Evolutionary conservation across 768 basidiomycete genomes (phyloP), one percentile per base, ranked within the genome.

Genomic region (Tubosaeta brunneosetosa): DNA sequence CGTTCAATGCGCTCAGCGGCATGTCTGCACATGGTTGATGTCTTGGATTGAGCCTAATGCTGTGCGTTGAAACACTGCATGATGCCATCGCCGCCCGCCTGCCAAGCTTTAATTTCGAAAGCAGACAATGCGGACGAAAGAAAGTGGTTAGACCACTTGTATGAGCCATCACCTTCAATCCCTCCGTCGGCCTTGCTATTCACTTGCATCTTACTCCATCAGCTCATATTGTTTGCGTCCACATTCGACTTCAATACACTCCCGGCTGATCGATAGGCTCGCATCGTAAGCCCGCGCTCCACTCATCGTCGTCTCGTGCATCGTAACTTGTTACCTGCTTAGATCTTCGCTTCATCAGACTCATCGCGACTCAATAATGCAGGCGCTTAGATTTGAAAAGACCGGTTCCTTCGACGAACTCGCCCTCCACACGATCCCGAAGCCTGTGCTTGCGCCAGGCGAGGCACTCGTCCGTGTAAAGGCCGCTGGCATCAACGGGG

Each of bases 401-500:
- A 63, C 63, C 6, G 69, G 69, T 14, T 69, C 70, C 4, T 56
- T 69, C 27, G 61, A 71, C 41, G 53, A 61, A 2, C 60, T 70
- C 9, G 38, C 49, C 5, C 45, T 71, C 40, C 46, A 29, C n/a
- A 56, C 56, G 6, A n/a, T 71, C 26, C 47, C 53, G 1, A 72
- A 60, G 50, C 69, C 69, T 13, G 16, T 17, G 42, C 48, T 72
- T 37, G 29, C 47, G n/a, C 55, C 69, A 2, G 71, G 69, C 4
- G 71, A 70, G 34, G 70, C 71, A 12, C 61, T 70, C 8, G 56
- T 70, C 47, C 61, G 58, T 10, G 63, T 72, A 4, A 69, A 50
- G 47, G 69, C 69, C 29, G 69, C 69, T 14, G 71, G 69, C 7
- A 57, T 70, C 49, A 70, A 72, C 14, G 60, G 64, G 31, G 69